These are phyloP conservation scores for Aspergillus amoenus DNA, from an alignment of 2,329 filamentous ascomycete species.

Conservation along the genomic window DNA sequence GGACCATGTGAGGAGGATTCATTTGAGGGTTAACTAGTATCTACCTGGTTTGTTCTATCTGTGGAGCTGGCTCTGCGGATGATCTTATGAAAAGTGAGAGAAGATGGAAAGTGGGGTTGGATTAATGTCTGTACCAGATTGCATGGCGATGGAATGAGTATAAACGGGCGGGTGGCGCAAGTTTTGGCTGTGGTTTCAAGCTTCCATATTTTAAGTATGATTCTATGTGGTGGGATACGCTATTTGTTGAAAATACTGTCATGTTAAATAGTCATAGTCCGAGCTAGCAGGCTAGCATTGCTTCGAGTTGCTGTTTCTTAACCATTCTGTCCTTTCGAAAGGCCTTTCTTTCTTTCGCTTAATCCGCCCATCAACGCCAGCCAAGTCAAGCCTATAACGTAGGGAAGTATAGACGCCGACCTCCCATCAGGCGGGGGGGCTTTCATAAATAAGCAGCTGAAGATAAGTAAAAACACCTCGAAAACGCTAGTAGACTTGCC, in stretches of 20 bases:
- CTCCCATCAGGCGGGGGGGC: neutral
- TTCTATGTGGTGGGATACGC: neutral
- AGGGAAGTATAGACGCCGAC: neutral
- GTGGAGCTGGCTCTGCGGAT: neutral
- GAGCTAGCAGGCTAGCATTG: conserved; percentile 4
- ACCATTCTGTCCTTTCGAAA: neutral
- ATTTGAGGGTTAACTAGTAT: conserved; percentile 26
- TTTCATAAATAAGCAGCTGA: neutral
- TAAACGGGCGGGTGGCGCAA: neutral
- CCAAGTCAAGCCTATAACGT: neutral
- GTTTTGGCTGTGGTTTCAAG: neutral
- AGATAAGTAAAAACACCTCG: neutral
- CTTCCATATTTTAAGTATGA: neutral
- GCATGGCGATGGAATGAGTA: too few relatives aligned
- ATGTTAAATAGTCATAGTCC: conserved; percentile 1
- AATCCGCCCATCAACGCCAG: neutral
- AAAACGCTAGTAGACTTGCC: neutral
- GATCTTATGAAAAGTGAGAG: too few relatives aligned
- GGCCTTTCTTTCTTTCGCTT: neutral
- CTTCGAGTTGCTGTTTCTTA: neutral
- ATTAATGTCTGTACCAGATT: too few relatives aligned
- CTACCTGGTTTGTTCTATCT: neutral
- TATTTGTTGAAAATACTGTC: conserved; percentile 3
- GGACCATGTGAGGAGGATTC: conserved; percentile 48
- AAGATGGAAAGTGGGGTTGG: too few relatives aligned